Base-by-base conservation (phyloP, 2,329 filamentous ascomycete genomes). In the Aspergillus sp. region DNA sequence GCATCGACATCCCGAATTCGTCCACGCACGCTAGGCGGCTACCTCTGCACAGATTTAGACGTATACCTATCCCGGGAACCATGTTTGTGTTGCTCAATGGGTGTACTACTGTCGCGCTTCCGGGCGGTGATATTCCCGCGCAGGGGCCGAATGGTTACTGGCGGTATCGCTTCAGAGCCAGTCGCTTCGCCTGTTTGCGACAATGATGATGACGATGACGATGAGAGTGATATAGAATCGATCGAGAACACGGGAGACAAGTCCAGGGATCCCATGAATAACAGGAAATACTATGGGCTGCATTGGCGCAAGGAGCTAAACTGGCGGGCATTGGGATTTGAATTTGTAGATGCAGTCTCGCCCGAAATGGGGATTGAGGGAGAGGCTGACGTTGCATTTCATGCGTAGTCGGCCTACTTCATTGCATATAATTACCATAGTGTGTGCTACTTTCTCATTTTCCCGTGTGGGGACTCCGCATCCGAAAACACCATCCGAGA, bases 1-100 rank as follows among this genome's bases (percentile, higher is more conserved):
- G 37, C 20, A 2, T 7, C 32, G 4, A 23, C 41, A 1, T 47
- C 48, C 10, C 85, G 88, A 7, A 71, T 91, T 30, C 80, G 85
- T n/a, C 72, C 77, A 2, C 72, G 87, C 48, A 86, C 93, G 64
- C 58, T 85, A 27, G 87, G 89, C 56, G 91, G 91, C 46, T 98
- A 98, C 66, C 82, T 98, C 17, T 97, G 91, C 70, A 89, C 95
- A 56, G 88, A 89, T 47, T 79, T 98, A 25, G 91, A 97, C 68
- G 80, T 98, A 48, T 97, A 96, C 71, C 77, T 94, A 51, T 95
- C 90, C 2, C 90, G 97, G 63, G 93, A 98, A 70, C 93, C 93
- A 4, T 98, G 93, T 65, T 81, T 95, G 51, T 94, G 95, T 81
- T 98, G 93, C 70, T 89, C 87, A 32, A 97, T 97, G 93, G 93